Evolutionary conservation across 169 alveolate genomes (phyloP).

Genomic region (Plasmodium relictum): DNA sequence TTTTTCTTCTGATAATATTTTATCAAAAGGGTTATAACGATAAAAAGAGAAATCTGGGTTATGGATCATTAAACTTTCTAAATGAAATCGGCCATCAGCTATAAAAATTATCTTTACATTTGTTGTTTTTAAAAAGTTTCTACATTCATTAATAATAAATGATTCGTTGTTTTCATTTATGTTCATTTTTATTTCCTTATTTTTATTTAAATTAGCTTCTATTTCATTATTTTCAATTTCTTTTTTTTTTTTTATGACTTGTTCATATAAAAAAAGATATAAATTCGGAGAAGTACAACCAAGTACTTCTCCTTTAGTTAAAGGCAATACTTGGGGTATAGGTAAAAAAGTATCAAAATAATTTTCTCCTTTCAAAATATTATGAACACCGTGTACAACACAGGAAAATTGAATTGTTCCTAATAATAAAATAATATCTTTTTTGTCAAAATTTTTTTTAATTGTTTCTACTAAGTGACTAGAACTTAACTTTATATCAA

Average conservation of each 20-base stretch:
- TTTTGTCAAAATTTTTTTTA: constrained; percentile 81
- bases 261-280: constrained; percentile 52
- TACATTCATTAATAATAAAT: constrained; percentile 80
- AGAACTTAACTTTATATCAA: constrained; percentile 94
- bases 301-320: constrained; percentile 97
- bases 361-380: constrained; percentile 68
- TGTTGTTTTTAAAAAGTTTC: constrained; percentile 48
- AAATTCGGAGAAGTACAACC: constrained; percentile 96
- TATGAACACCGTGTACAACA: constrained; percentile 82
- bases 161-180: constrained; percentile 1
- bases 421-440: constrained; percentile 86
- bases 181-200: background rate
- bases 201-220: background rate
- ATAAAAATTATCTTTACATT: constrained; percentile 89
- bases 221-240: background rate
- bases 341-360: constrained; percentile 81
- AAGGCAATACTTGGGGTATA: constrained; percentile 96
- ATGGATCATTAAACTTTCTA: constrained; percentile 98
- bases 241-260: constrained; percentile 37
- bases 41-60: constrained; percentile 94
- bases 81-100: constrained; percentile 99
- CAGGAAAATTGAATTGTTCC: constrained; percentile 94
- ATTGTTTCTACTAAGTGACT: constrained; percentile 91
- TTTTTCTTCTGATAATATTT: constrained; percentile 87
- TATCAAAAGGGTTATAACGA: constrained; percentile 96